Evolutionary conservation across 2,329 filamentous ascomycete species (phyloP), one percentile per base, ranked within the genome.

Genomic region (Xenoacremonium recifei): DNA sequence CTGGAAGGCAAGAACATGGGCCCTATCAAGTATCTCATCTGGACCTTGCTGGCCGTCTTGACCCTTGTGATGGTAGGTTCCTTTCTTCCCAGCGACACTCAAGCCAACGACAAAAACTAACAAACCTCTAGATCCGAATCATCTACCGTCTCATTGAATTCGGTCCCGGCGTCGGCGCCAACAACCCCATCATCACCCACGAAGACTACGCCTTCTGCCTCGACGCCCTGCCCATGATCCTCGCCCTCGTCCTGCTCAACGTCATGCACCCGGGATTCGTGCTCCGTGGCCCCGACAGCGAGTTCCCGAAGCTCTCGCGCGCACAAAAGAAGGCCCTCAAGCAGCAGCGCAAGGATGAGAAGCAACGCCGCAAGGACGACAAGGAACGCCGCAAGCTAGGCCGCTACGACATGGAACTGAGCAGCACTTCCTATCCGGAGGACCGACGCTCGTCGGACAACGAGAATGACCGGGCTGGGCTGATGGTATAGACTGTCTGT

Each of bases 111-210:
- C 32, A 19, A 7, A 19, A 42, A 25, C 42, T 50, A 38, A 50
- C 16, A 42, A 37, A 12, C 30, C 16, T 34, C 6, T 37, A 77
- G 69, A 58, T 72, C 20, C 75, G 80, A 23, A 82, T 84, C 56
- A 72, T 81, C 48, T 85, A 76, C 61, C 77, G 80, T 21, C 66
- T 85, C 2, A 60, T 69, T 39, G 79, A 85, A 57, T 84, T 76
- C 52, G 66, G 68, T 0, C 63, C 65, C 4, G 76, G 75, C 10
- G 53, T 73, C 16, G 59, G 61, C 30, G 51, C 56, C 5, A 49
- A 60, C n/a, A 76, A 75, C 53, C 61, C 65, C 0, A 62, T 78
- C 16, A 69, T 74, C 1, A 68, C 60, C 31, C 65, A 78, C 46
- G 77, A 82, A 51, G 67, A 55, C 4, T 84, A 77, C 55, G 68